Percentiles rank a stretch among this genome's conserved stretches.
Evolutionary conservation across 1,284 basidiomycete genomes (phyloP).

Genomic region (Sporisorium scitamineum): DNA sequence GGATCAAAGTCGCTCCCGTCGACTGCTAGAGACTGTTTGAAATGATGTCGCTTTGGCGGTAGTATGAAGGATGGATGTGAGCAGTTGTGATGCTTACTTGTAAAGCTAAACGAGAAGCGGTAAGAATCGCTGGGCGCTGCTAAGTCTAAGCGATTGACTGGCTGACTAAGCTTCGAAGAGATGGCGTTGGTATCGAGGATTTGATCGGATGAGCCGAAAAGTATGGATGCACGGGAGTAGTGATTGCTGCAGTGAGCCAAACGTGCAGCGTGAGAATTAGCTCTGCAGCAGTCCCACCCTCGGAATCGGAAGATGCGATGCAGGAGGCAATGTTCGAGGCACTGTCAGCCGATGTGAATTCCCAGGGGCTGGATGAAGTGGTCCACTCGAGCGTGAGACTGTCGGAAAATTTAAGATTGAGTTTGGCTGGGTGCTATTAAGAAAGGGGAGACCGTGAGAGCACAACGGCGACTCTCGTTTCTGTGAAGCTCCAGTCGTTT

Average conservation of each 20-base stretch:
- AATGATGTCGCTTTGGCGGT: no score
- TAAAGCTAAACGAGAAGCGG: background rate
- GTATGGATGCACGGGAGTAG: background rate
- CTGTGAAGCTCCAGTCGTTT: background rate
- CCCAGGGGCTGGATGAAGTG: background rate
- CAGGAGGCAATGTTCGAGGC: background rate
- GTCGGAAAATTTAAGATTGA: background rate
- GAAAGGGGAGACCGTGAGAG: background rate
- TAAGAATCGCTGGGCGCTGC: background rate
- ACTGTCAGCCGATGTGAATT: background rate
- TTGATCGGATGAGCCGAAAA: conserved; percentile 3
- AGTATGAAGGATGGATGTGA: background rate
- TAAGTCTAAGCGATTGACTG: background rate
- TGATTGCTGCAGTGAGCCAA: no score
- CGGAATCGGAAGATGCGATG: conserved; percentile 6
- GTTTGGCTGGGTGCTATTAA: background rate
- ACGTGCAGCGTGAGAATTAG: background rate
- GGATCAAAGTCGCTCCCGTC: no score
- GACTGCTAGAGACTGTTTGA: background rate
- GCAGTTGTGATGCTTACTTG: background rate
- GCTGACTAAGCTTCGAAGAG: background rate
- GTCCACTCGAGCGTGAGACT: background rate
- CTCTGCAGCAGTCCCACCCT: conserved; percentile 2
- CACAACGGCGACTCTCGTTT: background rate
- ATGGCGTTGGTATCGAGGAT: background rate